These are phyloP conservation scores for Thozetella sp. DNA, from an alignment of 495 filamentous ascomycete genomes.

Conservation along the genomic window DNA sequence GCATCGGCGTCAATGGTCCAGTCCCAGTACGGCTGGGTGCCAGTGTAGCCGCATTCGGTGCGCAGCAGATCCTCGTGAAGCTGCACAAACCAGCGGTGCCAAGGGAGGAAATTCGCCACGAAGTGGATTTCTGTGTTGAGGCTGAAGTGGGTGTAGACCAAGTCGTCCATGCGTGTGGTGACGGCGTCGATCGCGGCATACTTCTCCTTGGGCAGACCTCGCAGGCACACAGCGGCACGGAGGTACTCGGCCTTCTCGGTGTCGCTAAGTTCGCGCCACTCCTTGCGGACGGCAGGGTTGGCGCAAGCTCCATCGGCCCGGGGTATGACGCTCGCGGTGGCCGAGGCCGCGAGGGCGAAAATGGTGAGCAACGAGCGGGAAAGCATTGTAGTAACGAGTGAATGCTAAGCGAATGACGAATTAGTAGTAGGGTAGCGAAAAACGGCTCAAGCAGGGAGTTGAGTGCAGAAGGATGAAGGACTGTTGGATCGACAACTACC, in stretches of 20 bases:
- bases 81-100: constrained; percentile 42
- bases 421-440: neutral
- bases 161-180: constrained; percentile 20
- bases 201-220: constrained; percentile 16
- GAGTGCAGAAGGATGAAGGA: neutral
- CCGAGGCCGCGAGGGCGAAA: neutral
- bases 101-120: constrained; percentile 35
- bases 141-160: constrained; percentile 8
- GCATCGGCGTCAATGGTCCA: constrained; percentile 25
- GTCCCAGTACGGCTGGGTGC: constrained; percentile 42
- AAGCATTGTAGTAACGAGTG: neutral
- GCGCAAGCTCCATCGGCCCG: neutral
- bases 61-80: constrained; percentile 37
- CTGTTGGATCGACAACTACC: neutral
- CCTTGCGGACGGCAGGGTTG: constrained; percentile 20
- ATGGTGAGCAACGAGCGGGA: neutral
- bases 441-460: neutral
- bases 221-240: constrained; percentile 24
- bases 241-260: constrained; percentile 23
- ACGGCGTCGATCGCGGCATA: constrained; percentile 11
- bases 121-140: constrained; percentile 5
- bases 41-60: constrained; percentile 35
- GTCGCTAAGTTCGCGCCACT: constrained; percentile 27
- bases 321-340: constrained; percentile 1
- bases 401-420: neutral